Conservation (phyloP, 2,329 filamentous ascomycete species). For the Pseudogymnoascus sp. region DNA sequence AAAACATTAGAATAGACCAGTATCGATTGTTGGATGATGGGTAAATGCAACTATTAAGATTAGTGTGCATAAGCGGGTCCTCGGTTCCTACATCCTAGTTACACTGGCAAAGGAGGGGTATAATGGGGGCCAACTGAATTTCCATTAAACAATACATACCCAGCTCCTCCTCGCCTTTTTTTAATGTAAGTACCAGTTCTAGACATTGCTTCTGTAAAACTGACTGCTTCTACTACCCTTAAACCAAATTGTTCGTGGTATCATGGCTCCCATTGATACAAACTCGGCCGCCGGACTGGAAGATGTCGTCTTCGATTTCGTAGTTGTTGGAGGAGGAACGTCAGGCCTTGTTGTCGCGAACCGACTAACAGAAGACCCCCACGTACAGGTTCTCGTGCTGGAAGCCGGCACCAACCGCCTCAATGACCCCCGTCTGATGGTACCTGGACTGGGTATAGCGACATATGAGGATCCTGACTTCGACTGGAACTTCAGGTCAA, state of each 20-base stretch:
- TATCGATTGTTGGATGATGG: neutral
- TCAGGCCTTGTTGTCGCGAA: slow-evolving; percentile 38
- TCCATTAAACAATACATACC: neutral
- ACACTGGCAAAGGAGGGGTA: neutral
- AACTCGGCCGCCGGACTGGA: neutral
- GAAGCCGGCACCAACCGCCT: slow-evolving; percentile 34
- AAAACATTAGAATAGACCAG: neutral
- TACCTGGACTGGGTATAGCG: slow-evolving; percentile 31
- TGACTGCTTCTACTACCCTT: neutral
- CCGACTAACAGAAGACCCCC: slow-evolving; percentile 33
- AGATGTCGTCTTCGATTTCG: slow-evolving; percentile 32
- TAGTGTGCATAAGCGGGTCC: neutral
- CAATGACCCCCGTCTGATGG: slow-evolving; percentile 32
- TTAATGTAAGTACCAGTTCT: neutral
- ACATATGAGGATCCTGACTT: slow-evolving; percentile 32
- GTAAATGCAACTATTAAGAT: neutral
- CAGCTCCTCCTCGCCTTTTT: neutral
- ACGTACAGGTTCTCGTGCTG: slow-evolving; percentile 33
- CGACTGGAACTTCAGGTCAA: slow-evolving; percentile 33
- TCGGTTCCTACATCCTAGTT: neutral
- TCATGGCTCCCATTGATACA: slow-evolving; percentile 6
- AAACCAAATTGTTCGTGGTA: neutral
- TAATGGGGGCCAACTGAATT: neutral
- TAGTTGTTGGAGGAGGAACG: slow-evolving; percentile 41
- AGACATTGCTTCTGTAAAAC: neutral